phyloP scores from a whole-genome alignment of 1,284 basidiomycete genomes.

The Porogramme epimiltina region DNA sequence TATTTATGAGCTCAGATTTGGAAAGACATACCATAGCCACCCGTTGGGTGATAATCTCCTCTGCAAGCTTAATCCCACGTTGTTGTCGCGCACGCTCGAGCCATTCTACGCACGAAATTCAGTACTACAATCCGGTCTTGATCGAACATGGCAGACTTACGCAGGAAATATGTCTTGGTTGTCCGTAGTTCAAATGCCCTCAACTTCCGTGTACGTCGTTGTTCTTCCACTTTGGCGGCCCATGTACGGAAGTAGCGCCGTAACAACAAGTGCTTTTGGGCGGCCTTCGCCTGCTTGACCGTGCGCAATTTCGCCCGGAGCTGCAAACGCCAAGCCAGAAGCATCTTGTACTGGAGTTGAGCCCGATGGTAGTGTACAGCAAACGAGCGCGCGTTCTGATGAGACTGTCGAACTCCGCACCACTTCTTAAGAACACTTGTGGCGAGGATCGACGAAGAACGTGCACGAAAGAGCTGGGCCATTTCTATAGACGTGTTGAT shows the following conservation, averaged over 20 bases:
- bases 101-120: conserved; percentile 48
- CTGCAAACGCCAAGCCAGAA: conserved; percentile 60
- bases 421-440: conserved; percentile 49
- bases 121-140: neutral
- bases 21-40: conserved; percentile 41
- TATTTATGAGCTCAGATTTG: neutral
- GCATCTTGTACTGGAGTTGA: conserved; percentile 46
- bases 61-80: conserved; percentile 40
- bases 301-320: conserved; percentile 53
- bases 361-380: conserved; percentile 53
- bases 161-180: conserved; percentile 43
- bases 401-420: conserved; percentile 46
- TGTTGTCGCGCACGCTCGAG: conserved; percentile 37
- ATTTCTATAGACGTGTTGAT: conserved; percentile 37
- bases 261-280: conserved; percentile 54
- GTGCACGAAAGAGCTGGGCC: conserved; percentile 55
- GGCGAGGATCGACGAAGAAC: conserved; percentile 44
- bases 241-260: conserved; percentile 56
- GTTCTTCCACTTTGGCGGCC: conserved; percentile 51
- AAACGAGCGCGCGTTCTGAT: conserved; percentile 51
- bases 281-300: conserved; percentile 59
- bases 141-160: conserved; percentile 36
- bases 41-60: conserved; percentile 40
- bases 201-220: conserved; percentile 48
- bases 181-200: conserved; percentile 43